Evolutionary conservation across 2,329 filamentous ascomycete genomes (phyloP).

Genomic region (Fusarium agapanthi): DNA sequence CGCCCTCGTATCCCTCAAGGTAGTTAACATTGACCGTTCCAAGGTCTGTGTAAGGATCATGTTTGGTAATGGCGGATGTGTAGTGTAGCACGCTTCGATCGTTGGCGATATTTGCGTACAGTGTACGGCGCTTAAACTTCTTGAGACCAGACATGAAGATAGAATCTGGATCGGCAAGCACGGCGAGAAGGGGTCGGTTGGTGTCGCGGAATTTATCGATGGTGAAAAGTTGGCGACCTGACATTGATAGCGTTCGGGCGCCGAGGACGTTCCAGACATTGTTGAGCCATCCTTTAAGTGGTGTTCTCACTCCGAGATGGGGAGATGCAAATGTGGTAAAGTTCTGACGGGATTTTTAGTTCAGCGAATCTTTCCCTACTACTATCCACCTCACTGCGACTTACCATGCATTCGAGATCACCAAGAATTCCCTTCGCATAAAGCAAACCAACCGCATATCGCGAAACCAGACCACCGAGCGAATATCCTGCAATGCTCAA

Average conservation of each 20-base stretch:
- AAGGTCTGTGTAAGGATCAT: constrained; percentile 79
- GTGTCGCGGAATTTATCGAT: constrained; percentile 88
- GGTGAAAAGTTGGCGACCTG: constrained; percentile 86
- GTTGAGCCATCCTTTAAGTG: constrained; percentile 71
- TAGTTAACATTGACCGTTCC: constrained; percentile 77
- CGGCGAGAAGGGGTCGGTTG: constrained; percentile 78
- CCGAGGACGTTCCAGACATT: constrained; percentile 83
- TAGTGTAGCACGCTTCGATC: constrained; percentile 85
- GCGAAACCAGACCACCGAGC: constrained; percentile 83
- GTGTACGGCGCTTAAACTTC: constrained; percentile 76
- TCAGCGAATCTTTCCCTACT: background rate
- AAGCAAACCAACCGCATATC: constrained; percentile 87
- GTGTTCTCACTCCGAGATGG: constrained; percentile 77
- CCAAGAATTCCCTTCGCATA: constrained; percentile 84
- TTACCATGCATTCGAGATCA: constrained; percentile 77
- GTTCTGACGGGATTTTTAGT: constrained; percentile 63
- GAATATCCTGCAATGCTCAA: constrained; percentile 92
- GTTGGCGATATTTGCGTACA: constrained; percentile 90
- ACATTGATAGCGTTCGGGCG: constrained; percentile 80
- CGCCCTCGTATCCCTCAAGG: constrained; percentile 74
- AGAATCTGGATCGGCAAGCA: constrained; percentile 83
- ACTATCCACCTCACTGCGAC: background rate
- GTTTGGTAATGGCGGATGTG: constrained; percentile 80
- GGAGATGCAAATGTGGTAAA: constrained; percentile 93
- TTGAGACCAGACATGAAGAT: constrained; percentile 85